Evolutionary conservation across 1,139 yeast species (phyloP).

Genomic region (Scheffersomyces cryptocercus): DNA sequence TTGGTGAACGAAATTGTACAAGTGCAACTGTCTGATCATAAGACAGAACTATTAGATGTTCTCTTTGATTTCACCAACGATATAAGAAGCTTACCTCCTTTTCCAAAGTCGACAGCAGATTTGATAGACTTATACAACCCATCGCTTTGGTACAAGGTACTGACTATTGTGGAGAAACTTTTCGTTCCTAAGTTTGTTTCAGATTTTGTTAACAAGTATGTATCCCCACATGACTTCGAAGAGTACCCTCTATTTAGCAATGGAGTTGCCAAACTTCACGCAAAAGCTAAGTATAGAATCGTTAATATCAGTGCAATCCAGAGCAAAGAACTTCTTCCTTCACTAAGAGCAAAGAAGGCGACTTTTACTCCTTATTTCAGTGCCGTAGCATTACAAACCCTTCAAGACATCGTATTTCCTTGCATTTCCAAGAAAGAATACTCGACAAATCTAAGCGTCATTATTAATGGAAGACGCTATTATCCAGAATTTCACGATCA

Average conservation of each 20-base stretch:
- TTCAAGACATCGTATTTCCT: conserved; percentile 23
- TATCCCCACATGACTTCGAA: conserved; percentile 8
- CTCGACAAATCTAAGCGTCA: conserved; percentile 15
- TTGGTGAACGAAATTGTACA: conserved; percentile 18
- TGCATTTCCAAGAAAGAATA: conserved; percentile 8
- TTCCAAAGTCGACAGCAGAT: conserved; percentile 4
- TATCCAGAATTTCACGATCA: conserved; percentile 12
- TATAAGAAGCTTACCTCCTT: background rate
- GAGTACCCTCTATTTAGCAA: conserved; percentile 18
- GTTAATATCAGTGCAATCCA: conserved; percentile 13
- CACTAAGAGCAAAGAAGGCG: conserved; percentile 15
- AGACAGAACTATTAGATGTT: conserved; percentile 1
- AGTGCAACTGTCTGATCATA: background rate
- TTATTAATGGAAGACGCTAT: conserved; percentile 29
- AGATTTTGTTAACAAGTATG: background rate
- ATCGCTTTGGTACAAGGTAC: conserved; percentile 8
- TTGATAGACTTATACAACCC: conserved; percentile 11
- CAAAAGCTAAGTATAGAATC: conserved; percentile 13
- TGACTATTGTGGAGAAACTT: conserved; percentile 1
- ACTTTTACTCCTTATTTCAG: conserved; percentile 30
- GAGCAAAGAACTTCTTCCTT: conserved; percentile 10
- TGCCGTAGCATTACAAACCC: conserved; percentile 16
- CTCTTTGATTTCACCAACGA: conserved; percentile 9
- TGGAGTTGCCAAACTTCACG: conserved; percentile 9
- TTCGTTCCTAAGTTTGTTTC: conserved; percentile 10